A percentile compares a stretch with the other conserved stretches of the same genome.
Conservation (phyloP, 2,329 filamentous ascomycete genomes). For the Nigrospora oryzae region DNA sequence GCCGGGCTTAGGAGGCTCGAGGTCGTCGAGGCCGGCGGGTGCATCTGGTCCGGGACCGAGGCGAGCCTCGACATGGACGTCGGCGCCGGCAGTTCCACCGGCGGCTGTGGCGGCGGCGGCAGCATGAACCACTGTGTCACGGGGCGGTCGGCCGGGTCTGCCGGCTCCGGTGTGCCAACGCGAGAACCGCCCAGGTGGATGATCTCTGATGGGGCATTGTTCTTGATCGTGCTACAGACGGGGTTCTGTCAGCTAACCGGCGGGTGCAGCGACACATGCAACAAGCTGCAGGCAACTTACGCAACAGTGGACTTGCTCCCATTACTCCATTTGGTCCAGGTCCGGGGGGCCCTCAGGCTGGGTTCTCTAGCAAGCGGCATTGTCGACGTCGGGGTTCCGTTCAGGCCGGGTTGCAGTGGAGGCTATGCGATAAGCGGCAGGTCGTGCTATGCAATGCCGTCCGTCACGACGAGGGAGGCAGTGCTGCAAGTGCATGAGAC, state of each 20-base stretch:
- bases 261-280: neutral
- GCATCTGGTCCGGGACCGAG: neutral
- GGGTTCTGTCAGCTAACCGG: neutral
- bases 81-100: neutral
- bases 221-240: neutral
- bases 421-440: neutral
- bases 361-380: constrained; percentile 5
- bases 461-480: neutral
- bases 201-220: constrained; percentile 2
- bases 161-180: constrained; percentile 1
- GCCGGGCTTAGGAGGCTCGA: neutral
- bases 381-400: neutral
- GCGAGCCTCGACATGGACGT: neutral
- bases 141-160: neutral
- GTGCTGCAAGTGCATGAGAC: neutral
- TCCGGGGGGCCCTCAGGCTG: constrained; percentile 3
- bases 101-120: neutral
- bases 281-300: neutral
- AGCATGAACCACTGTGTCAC: constrained; percentile 1
- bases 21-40: neutral
- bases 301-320: neutral
- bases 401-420: neutral
- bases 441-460: neutral
- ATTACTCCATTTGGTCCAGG: constrained; percentile 5
- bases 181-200: constrained; percentile 5